Evolutionary conservation across 2,329 filamentous ascomycete genomes (phyloP).

Genomic region (Karstenula rhodostoma): DNA sequence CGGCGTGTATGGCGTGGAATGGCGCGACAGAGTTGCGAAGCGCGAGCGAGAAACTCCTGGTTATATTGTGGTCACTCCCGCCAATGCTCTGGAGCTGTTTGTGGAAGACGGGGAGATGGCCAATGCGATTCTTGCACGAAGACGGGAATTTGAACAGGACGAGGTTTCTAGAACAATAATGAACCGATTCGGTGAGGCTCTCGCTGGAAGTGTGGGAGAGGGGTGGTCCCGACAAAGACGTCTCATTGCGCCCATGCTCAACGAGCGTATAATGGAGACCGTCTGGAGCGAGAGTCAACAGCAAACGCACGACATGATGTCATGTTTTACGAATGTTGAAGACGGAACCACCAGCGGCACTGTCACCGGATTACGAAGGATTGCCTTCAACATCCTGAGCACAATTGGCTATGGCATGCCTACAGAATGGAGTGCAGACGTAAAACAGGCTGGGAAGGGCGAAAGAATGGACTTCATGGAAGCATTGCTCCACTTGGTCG

Average conservation of each 20-base stretch:
- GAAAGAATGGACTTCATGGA: constrained; percentile 11
- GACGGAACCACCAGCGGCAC: constrained; percentile 2
- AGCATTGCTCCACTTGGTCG: constrained; percentile 5
- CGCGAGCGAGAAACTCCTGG: constrained; percentile 7
- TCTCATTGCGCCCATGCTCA: constrained; percentile 22
- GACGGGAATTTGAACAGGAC: constrained; percentile 3
- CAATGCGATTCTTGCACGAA: neutral
- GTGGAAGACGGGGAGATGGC: constrained; percentile 8
- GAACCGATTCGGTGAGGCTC: constrained; percentile 3
- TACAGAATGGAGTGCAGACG: neutral
- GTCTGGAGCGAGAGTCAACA: constrained; percentile 19
- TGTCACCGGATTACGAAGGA: constrained; percentile 15
- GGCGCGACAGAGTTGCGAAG: constrained; percentile 7
- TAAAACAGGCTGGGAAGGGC: neutral
- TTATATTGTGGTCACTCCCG: neutral
- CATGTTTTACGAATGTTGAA: neutral
- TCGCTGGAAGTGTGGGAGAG: constrained; percentile 10
- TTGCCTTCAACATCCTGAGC: constrained; percentile 6
- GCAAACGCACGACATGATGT: constrained; percentile 16
- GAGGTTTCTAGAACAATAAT: neutral
- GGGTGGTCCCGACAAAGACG: constrained; percentile 21
- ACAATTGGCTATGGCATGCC: constrained; percentile 7
- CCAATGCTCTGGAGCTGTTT: neutral
- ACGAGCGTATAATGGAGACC: constrained; percentile 21
- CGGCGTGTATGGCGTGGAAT: constrained; percentile 6